phyloP scores from a whole-genome alignment of 805 yeast species.

The Wickerhamiella sorbophila region DNA sequence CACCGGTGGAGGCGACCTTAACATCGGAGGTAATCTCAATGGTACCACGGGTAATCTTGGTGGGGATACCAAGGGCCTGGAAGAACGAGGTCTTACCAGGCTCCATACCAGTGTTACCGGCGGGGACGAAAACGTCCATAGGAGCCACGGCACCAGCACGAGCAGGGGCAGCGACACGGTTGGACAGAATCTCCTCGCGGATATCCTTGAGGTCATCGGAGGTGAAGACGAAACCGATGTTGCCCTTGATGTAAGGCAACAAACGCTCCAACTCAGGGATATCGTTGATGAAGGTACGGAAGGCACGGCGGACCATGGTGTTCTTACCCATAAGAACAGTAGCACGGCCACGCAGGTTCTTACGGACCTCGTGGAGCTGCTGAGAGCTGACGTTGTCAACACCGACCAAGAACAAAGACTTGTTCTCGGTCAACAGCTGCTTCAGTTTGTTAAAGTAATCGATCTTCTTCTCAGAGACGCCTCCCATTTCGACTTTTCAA shows the following conservation, averaged over 20 bases:
- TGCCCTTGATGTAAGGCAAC: conserved; percentile 91
- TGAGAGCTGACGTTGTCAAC: conserved; percentile 99
- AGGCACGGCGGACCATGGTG: conserved; percentile 99
- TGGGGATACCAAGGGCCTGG: conserved; percentile 99
- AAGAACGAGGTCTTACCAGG: conserved; percentile 99
- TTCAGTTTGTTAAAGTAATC: conserved; percentile 93
- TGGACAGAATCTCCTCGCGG: conserved; percentile 75
- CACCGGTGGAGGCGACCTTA: conserved; percentile 77
- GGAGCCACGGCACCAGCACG: conserved; percentile 99
- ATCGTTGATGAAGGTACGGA: conserved; percentile 88
- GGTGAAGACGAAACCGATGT: conserved; percentile 99
- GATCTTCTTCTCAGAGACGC: conserved; percentile 92
- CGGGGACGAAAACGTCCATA: conserved; percentile 92
- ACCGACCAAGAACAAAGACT: conserved; percentile 97
- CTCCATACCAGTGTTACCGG: conserved; percentile 99
- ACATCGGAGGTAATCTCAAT: conserved; percentile 97
- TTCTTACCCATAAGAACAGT: conserved; percentile 99
- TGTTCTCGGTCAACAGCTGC: conserved; percentile 90
- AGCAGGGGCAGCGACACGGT: conserved; percentile 99
- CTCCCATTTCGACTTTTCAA: conserved; percentile 95
- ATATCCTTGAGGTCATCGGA: conserved; percentile 82
- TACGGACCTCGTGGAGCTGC: conserved; percentile 99
- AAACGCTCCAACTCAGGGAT: conserved; percentile 93
- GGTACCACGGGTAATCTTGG: conserved; percentile 99
- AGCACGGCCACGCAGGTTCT: conserved; percentile 86